These are phyloP conservation scores for Lichtheimia corymbifera DNA, from an alignment of 371 early-diverging fungal genomes.

Conservation along the genomic window DNA sequence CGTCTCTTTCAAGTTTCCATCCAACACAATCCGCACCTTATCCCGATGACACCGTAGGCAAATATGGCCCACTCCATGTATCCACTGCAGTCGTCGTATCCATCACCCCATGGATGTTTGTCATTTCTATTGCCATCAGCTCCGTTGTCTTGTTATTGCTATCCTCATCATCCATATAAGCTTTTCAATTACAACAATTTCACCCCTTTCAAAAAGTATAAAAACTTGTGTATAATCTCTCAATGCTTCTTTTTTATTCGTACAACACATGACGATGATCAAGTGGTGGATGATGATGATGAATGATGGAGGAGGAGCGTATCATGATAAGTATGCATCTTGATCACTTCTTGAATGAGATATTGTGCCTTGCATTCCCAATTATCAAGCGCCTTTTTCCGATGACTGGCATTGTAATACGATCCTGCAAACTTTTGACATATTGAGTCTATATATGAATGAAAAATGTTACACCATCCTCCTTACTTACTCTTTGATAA, in stretches of 20 bases:
- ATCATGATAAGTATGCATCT: constrained; percentile 14
- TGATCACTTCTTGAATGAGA: constrained; percentile 16
- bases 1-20: constrained; percentile 25
- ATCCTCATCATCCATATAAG: background rate
- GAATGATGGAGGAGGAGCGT: background rate
- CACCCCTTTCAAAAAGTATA: background rate
- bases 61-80: constrained; percentile 43
- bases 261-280: background rate
- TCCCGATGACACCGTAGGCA: constrained; percentile 48
- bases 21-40: constrained; percentile 43
- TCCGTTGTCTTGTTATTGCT: background rate
- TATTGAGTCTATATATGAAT: background rate
- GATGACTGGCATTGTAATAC: background rate
- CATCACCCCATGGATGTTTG: background rate
- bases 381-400: constrained; percentile 11
- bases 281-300: background rate
- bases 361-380: constrained; percentile 24
- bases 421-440: constrained; percentile 10
- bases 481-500: constrained; percentile 11
- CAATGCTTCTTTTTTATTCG: background rate
- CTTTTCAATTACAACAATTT: background rate
- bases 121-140: background rate
- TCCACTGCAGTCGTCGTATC: constrained; percentile 12
- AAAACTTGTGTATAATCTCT: background rate
- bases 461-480: background rate